These are phyloP conservation scores for Kodamaea leandrae DNA, from an alignment of 805 yeast genomes.

Conservation along the genomic window DNA sequence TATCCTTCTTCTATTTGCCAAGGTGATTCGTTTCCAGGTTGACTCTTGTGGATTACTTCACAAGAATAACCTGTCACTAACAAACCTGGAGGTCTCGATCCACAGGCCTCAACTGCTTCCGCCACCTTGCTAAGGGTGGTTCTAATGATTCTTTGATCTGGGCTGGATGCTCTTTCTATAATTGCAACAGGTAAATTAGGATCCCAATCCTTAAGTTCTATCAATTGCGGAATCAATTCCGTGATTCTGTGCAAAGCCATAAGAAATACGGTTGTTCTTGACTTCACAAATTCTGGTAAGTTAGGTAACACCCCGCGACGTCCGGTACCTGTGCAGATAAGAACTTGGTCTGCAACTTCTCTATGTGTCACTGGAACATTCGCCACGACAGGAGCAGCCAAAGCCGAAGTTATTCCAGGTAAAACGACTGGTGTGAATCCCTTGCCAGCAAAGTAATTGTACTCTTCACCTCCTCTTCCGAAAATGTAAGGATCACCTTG, in stretches of 20 bases:
- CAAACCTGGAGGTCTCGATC: slow-evolving; percentile 91
- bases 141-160: slow-evolving; percentile 83
- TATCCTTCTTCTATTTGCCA: slow-evolving; percentile 53
- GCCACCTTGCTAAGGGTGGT: slow-evolving; percentile 67
- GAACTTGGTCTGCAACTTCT: slow-evolving; percentile 86
- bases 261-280: slow-evolving; percentile 80
- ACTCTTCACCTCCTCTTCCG: slow-evolving; percentile 97
- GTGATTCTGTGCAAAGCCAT: slow-evolving; percentile 84
- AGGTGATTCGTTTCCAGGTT: slow-evolving; percentile 15
- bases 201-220: slow-evolving; percentile 59
- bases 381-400: slow-evolving; percentile 81
- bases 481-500: slow-evolving; percentile 97
- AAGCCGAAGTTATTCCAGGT: slow-evolving; percentile 87
- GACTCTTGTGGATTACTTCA: slow-evolving; percentile 39
- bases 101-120: slow-evolving; percentile 69
- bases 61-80: slow-evolving; percentile 82
- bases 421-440: slow-evolving; percentile 74
- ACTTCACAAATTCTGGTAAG: slow-evolving; percentile 66
- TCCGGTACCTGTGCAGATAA: slow-evolving; percentile 94
- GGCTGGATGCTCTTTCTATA: slow-evolving; percentile 88
- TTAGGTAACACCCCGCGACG: slow-evolving; percentile 78
- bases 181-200: slow-evolving; percentile 73
- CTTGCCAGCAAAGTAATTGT: slow-evolving; percentile 57
- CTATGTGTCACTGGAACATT: slow-evolving; percentile 90
- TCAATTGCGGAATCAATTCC: slow-evolving; percentile 49